Evolutionary conservation across 441 rosid genomes (phyloP).

Genomic region (Gossypium trilobum): DNA sequence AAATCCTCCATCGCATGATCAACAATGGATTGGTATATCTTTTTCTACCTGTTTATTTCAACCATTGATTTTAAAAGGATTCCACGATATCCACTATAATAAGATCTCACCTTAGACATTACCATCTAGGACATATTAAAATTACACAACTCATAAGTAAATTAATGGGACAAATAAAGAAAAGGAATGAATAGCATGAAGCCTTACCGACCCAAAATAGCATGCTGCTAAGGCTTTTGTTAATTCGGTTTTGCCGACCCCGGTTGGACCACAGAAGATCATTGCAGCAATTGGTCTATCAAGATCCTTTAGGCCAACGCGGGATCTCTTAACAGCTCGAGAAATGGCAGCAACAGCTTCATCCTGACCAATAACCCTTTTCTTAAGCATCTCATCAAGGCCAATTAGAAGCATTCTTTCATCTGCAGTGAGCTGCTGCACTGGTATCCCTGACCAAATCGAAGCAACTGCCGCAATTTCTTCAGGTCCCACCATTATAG

Average conservation of each 20-base stretch:
- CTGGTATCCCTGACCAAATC: slow-evolving; percentile 71
- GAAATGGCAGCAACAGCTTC: slow-evolving; percentile 65
- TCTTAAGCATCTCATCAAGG: slow-evolving; percentile 55
- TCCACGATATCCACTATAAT: too few species aligned
- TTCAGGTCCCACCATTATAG: slow-evolving; percentile 62
- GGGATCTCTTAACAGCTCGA: slow-evolving; percentile 71
- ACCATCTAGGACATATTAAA: background rate
- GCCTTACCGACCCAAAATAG: slow-evolving; percentile 79
- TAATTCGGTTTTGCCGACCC: slow-evolving; percentile 69
- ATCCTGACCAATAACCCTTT: slow-evolving; percentile 66
- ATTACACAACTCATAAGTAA: too few species aligned
- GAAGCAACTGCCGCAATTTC: slow-evolving; percentile 71
- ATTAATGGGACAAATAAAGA: background rate
- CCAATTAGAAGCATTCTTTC: slow-evolving; percentile 52
- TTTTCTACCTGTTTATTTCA: too few species aligned
- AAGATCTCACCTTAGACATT: too few species aligned
- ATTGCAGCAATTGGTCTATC: slow-evolving; percentile 65
- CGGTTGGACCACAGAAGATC: slow-evolving; percentile 80
- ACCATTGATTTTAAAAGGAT: too few species aligned
- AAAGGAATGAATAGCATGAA: slow-evolving; percentile 9
- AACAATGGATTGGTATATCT: too few species aligned
- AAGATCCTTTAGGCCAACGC: slow-evolving; percentile 62
- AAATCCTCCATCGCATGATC: too few species aligned
- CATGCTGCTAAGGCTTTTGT: slow-evolving; percentile 59
- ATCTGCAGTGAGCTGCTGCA: slow-evolving; percentile 67